Evolutionary conservation across 2,329 filamentous ascomycete genomes (phyloP), one percentile per base, ranked within the genome.

Genomic region (Neurospora crassa): DNA sequence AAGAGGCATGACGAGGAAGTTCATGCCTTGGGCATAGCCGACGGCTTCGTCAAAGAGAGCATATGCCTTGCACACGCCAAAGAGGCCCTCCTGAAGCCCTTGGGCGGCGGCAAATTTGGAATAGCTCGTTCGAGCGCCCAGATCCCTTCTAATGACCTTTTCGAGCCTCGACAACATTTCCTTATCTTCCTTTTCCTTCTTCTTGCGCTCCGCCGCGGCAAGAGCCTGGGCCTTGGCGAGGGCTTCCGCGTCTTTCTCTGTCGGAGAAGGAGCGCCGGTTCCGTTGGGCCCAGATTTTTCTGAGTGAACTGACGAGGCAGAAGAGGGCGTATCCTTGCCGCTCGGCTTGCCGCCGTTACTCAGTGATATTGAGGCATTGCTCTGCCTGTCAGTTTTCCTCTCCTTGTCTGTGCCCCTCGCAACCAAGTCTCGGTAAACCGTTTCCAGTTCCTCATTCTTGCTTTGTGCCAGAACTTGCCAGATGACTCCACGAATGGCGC

Each of bases 21-120:
- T 99, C 92, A 99, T 97, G 78, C 96, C 96, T 81, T 99, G 96
- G 0, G 96, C 95, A 80, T 99, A 99, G 41, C 96, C 95, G 43
- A 99, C 96, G 8, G 87, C 91, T 78, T 97, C 94, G 78, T 99
- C 96, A 76, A 94, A 98, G 40, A 99, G 85, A 16, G 96, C 96
- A 81, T 99, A 99, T 1, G 96, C 94, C 81, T 98, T 99, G 84
- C 96, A 99, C 43, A 99, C 89, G 45, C 94, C 94, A 81, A 97
- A 98, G 11, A 99, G 86, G 10, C 93, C 92, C 77, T 98, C 96
- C 80, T 98, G 96, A 63, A 97, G 89, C 42, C 94, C 94, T 73
- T 94, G 92, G 42, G 94, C 92, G 73, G 94, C 91, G 73, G 96
- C 92, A 81, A 96, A 97, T 81, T 97, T 98, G 71, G 95, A 97